Evolutionary conservation across 2,329 filamentous ascomycete species (phyloP), one percentile per base, ranked within the genome.

Genomic region (Lithohypha guttulata): DNA sequence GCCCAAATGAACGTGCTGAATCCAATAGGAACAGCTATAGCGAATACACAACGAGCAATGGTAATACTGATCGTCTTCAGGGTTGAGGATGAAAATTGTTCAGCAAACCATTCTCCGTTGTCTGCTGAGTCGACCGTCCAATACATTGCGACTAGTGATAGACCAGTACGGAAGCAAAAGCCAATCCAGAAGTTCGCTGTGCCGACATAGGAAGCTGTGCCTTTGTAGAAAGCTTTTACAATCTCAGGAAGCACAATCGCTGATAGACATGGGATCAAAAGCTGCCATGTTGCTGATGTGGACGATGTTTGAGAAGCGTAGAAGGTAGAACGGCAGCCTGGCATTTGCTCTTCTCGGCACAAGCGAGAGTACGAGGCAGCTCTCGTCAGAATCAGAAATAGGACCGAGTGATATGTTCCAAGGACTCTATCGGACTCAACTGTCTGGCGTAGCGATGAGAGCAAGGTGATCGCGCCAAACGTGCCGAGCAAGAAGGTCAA

Each of bases 341-440:
- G 91, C 84, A 96, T 95, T 63, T 98, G 91, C 63, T 98, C 91
- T 59, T 98, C 91, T 42, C 91, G 81, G 58, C 91, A 98, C 14
- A 98, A 77, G 49, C 86, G 83, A 7, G 91, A 95, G 49, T 89
- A 78, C 1, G 87, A 93, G 1, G 86, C 81, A 2, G 89, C 39
- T 39, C 89, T 79, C 10, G 80, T 81, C 9, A 96, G 70, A 4
- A 85, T 56, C 41, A 91, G 69, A 55, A 98, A 96, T 1, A 85
- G 66, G 14, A 89, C 58, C 0, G 91, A 91, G 56, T 98, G 87
- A 53, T 87, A 89, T 18, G 84, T 70, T 17, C 82, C 86, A 32
- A 94, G 63, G 8, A 80, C 75, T 28, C 82, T 76, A 50, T 93
- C 82, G 3, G 71, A 64, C 17, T 71, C 63, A 23, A 72, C 69